These are phyloP conservation scores for Malus hybrid DNA, from an alignment of 331 rosid species.

Conservation along the genomic window DNA sequence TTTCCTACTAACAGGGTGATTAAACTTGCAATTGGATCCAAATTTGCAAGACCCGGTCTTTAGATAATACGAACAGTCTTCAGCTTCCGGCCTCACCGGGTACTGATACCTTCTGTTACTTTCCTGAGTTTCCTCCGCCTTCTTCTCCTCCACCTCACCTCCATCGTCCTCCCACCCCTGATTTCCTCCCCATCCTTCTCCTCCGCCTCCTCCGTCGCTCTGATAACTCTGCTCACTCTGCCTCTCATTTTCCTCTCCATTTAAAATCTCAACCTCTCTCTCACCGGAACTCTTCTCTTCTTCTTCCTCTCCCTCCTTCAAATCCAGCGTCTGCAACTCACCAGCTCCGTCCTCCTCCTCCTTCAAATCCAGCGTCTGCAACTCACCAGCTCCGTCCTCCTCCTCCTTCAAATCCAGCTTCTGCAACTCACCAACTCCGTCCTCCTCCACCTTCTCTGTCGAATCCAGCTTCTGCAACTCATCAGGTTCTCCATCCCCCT, in stretches of 20 bases:
- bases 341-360: no score
- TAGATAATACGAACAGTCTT: conserved; percentile 76
- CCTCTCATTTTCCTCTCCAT: conserved; percentile 3
- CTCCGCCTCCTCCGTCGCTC: conserved; percentile 8
- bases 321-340: neutral
- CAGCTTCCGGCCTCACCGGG: conserved; percentile 91
- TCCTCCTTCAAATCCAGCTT: conserved; percentile 17
- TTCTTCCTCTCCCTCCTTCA: conserved; percentile 9
- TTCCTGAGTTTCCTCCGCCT: conserved; percentile 18
- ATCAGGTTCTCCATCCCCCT: conserved; percentile 3
- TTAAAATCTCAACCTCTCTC: conserved; percentile 3
- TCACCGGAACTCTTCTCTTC: neutral
- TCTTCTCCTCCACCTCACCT: conserved; percentile 24
- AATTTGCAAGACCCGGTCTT: conserved; percentile 86
- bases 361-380: no score
- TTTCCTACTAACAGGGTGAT: conserved; percentile 70
- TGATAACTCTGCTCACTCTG: conserved; percentile 7
- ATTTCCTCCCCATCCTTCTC: conserved; percentile 17
- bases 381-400: conserved; percentile 12
- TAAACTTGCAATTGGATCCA: conserved; percentile 80
- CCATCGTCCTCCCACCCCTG: conserved; percentile 28
- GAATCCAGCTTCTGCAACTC: conserved; percentile 2
- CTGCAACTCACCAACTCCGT: conserved; percentile 1
- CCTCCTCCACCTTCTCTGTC: conserved; percentile 17
- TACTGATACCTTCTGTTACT: conserved; percentile 28